phyloP scores from a whole-genome alignment of 768 basidiomycete species.

The Lactarius evosmus region DNA sequence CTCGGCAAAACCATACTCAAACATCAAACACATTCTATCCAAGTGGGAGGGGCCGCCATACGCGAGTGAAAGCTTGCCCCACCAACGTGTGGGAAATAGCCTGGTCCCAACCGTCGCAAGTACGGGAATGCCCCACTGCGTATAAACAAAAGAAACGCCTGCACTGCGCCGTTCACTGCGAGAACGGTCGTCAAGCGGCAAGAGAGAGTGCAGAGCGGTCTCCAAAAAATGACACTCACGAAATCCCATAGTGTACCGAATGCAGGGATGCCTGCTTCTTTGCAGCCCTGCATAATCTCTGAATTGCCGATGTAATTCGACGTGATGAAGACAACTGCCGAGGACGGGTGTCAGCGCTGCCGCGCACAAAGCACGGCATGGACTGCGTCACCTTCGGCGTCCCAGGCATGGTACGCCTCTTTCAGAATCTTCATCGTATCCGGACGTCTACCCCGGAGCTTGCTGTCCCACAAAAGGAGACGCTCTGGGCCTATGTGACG shows the following conservation, averaged over 20 bases:
- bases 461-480: slow-evolving; percentile 43
- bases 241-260: slow-evolving; percentile 36
- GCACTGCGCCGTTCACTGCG: slow-evolving; percentile 16
- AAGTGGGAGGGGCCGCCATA: background rate
- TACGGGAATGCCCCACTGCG: background rate
- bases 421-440: slow-evolving; percentile 40
- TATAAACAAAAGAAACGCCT: background rate
- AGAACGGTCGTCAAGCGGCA: background rate
- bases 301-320: slow-evolving; percentile 42
- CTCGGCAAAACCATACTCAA: background rate
- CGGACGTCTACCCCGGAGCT: slow-evolving; percentile 39
- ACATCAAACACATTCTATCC: background rate
- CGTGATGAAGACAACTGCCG: slow-evolving; percentile 42
- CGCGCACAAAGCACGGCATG: no score
- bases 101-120: background rate
- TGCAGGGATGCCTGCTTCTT: slow-evolving; percentile 37
- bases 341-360: background rate
- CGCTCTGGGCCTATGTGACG: slow-evolving; percentile 40
- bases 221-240: slow-evolving; percentile 9
- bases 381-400: slow-evolving; percentile 34
- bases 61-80: background rate
- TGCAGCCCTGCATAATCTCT: slow-evolving; percentile 43
- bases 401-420: slow-evolving; percentile 38
- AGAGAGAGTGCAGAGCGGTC: background rate
- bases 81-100: background rate